Evolutionary conservation across 495 filamentous ascomycete species (phyloP), one percentile per base, ranked within the genome.

Genomic region (Xylona heveae): DNA sequence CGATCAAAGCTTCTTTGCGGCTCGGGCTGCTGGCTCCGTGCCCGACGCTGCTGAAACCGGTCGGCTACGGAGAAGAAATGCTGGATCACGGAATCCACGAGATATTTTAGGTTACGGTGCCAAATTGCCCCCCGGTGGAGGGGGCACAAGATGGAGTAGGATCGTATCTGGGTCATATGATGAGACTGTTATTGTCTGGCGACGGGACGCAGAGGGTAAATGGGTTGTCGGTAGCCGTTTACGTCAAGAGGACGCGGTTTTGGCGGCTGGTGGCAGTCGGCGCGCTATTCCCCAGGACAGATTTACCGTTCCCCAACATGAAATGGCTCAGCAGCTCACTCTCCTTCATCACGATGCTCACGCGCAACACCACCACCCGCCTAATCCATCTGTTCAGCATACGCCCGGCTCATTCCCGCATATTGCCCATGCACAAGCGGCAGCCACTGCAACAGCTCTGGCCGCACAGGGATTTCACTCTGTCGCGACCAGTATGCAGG

Each of bases 151-250:
- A 38, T 85, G 85, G 62, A 74, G 71, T 16, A 66, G 82, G 12
- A 95, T 97, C 36, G 78, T 97, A 13, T 90, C 80, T 9, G 88
- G 88, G 15, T 91, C 80, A 5, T 97, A 97, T 42, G 88, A 97
- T 42, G 81, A 93, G 53, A 79, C 69, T 23, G 79, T 97, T 36
- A 77, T 93, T 39, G 78, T 97, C 30, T 97, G 88, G 88, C 74
- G 75, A 37, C 72, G 78, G 30, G 76, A 84, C 35, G 62, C 61
- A 16, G 68, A 90, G 40, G 83, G 81, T 2, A 61, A 68, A 20
- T 97, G 88, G 85, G 65, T 66, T 19, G 62, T 66, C 33, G 67
- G 68, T 12, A 72, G 80, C 39, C 57, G 61, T 21, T 63, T 94
- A 6, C 62, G 68, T 8, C 83, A 93, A 51, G 70, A 50, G 22